phyloP scores from a whole-genome alignment of 2,329 filamentous ascomycete species.

The Exophiala aquamarina region DNA sequence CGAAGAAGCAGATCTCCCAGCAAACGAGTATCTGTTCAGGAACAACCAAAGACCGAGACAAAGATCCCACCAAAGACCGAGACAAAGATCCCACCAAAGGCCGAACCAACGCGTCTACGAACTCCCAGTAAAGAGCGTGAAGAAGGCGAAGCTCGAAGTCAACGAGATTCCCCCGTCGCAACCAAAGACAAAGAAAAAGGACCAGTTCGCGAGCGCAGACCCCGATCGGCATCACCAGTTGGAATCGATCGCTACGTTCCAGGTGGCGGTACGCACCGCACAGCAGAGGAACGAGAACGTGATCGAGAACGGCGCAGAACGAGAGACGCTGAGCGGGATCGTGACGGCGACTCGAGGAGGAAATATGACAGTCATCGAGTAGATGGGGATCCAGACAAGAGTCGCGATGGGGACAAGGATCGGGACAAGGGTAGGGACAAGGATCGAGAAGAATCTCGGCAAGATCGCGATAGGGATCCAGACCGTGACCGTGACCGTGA shows the following conservation, averaged over 20 bases:
- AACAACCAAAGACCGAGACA: slow-evolving; percentile 4
- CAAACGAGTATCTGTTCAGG: slow-evolving; percentile 14
- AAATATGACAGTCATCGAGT: slow-evolving; percentile 30
- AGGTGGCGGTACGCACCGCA: slow-evolving; percentile 31
- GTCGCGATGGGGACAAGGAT: slow-evolving; percentile 23
- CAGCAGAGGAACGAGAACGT: slow-evolving; percentile 28
- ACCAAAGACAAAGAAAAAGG: slow-evolving; percentile 15
- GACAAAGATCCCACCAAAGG: slow-evolving; percentile 3
- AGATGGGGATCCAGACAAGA: slow-evolving; percentile 26
- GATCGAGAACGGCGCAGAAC: slow-evolving; percentile 28
- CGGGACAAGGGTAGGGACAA: slow-evolving; percentile 23
- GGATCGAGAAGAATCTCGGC: slow-evolving; percentile 16
- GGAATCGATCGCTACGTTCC: slow-evolving; percentile 49
- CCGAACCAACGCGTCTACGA: slow-evolving; percentile 2
- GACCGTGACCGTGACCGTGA: slow-evolving; percentile 25
- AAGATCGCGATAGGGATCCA: slow-evolving; percentile 11
- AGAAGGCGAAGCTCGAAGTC: slow-evolving; percentile 27
- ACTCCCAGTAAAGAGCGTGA: slow-evolving; percentile 26
- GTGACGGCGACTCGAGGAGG: slow-evolving; percentile 16
- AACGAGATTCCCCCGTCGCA: slow-evolving; percentile 20
- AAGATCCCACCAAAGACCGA: not conserved
- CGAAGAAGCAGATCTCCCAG: slow-evolving; percentile 26
- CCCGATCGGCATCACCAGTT: slow-evolving; percentile 29
- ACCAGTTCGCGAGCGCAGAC: slow-evolving; percentile 27
- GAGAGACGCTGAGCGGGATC: slow-evolving; percentile 18